A percentile compares a stretch with the other conserved stretches of the same genome.
Conservation (phyloP, 208 protist genomes). For the Angomonas ambiguus region DNA sequence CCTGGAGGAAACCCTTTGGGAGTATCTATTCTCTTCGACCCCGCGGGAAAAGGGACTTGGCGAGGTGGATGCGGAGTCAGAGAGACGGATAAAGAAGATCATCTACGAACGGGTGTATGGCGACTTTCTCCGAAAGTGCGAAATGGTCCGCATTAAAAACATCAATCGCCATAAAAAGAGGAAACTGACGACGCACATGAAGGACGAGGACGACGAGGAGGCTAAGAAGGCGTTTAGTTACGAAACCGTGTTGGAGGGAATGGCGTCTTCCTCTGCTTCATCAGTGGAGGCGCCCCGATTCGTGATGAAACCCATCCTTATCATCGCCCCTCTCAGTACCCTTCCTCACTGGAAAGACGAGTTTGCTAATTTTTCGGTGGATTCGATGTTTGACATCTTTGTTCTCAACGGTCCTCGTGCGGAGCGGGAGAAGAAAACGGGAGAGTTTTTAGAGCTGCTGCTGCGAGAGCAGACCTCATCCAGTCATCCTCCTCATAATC, state of each 20-base stretch:
- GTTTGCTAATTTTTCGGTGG: conserved; percentile 30
- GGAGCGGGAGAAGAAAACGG: conserved; percentile 24
- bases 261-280: too few species aligned
- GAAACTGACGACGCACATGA: too few species aligned
- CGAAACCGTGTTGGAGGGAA: too few species aligned
- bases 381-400: conserved; percentile 28
- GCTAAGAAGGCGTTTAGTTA: too few species aligned
- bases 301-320: conserved; percentile 26
- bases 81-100: not conserved
- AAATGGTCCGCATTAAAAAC: too few species aligned
- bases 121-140: too few species aligned
- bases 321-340: conserved; percentile 47
- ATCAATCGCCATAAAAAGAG: too few species aligned
- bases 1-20: not conserved
- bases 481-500: too few species aligned
- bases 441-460: conserved; percentile 21
- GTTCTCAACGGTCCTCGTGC: conserved; percentile 36
- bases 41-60: not conserved
- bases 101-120: too few species aligned
- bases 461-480: conserved; percentile 10
- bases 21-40: not conserved
- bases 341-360: conserved; percentile 48
- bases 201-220: too few species aligned
- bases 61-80: too few species aligned
- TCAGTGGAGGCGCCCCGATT: too few species aligned